Evolutionary conservation across 805 yeast genomes (phyloP).

Genomic region (Scheffersomyces coipomensis): DNA sequence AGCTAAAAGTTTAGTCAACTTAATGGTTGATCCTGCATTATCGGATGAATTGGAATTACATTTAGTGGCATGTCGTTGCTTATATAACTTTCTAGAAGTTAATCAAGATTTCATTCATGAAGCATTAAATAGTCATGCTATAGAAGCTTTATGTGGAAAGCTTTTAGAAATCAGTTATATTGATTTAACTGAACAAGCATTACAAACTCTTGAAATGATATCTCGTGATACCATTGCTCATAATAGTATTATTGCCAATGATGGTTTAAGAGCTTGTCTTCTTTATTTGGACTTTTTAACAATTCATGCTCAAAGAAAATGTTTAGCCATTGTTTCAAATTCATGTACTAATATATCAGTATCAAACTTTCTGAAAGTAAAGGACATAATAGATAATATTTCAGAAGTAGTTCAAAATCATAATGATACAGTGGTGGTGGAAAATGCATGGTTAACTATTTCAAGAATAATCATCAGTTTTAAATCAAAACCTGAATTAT

Average conservation of each 20-base stretch:
- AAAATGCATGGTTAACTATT: slow-evolving; percentile 64
- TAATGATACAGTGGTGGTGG: slow-evolving; percentile 59
- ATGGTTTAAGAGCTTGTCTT: slow-evolving; percentile 64
- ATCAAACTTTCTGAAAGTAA: slow-evolving; percentile 46
- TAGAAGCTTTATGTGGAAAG: slow-evolving; percentile 64
- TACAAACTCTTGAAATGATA: slow-evolving; percentile 70
- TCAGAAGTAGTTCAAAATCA: slow-evolving; percentile 54
- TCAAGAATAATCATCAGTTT: slow-evolving; percentile 56
- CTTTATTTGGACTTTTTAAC: slow-evolving; percentile 85
- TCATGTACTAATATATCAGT: slow-evolving; percentile 51
- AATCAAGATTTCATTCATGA: slow-evolving; percentile 60
- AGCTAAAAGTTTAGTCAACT: slow-evolving; percentile 51
- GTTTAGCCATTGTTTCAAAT: slow-evolving; percentile 69
- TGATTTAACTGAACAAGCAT: slow-evolving; percentile 89
- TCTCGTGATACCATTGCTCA: slow-evolving; percentile 53
- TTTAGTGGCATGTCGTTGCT: slow-evolving; percentile 77
- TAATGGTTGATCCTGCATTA: slow-evolving; percentile 57
- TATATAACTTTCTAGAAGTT: slow-evolving; percentile 78
- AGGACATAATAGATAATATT: slow-evolving; percentile 58
- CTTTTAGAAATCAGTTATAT: slow-evolving; percentile 76
- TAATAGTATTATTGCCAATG: slow-evolving; percentile 50
- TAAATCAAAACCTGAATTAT: slow-evolving; percentile 35
- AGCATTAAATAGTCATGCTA: slow-evolving; percentile 63
- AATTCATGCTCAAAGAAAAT: slow-evolving; percentile 82
- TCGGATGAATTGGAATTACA: slow-evolving; percentile 76